These are phyloP conservation scores for Teratosphaeria pseudoeucalypti DNA, from an alignment of 2,329 filamentous ascomycete species.

Conservation along the genomic window DNA sequence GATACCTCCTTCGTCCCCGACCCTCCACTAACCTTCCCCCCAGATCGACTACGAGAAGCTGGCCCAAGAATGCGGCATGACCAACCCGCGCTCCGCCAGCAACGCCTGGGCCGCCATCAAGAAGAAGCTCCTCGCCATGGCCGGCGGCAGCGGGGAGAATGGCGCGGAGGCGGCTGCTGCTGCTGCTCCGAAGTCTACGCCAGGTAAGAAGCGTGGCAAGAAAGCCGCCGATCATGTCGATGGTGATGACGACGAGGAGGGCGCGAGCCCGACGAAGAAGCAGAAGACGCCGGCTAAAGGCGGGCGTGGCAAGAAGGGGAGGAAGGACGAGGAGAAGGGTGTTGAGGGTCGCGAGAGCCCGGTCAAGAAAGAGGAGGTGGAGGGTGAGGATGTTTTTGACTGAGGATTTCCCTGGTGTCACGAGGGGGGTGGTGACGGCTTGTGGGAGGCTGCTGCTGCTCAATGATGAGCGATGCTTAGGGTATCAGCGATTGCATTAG, in stretches of 20 bases:
- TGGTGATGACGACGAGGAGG: slow-evolving; percentile 9
- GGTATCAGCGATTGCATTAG: not conserved
- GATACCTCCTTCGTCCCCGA: not conserved
- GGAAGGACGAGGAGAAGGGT: not conserved
- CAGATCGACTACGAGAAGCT: slow-evolving; percentile 21
- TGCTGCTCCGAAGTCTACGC: slow-evolving; percentile 8
- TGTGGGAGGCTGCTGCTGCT: not conserved
- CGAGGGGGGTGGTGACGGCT: not conserved
- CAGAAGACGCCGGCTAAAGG: slow-evolving; percentile 5
- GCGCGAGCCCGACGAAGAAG: slow-evolving; percentile 18
- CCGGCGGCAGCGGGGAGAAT: not conserved
- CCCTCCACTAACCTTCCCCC: not conserved
- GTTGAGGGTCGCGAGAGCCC: not conserved
- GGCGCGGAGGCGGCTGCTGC: slow-evolving; percentile 4
- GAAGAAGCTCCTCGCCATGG: slow-evolving; percentile 21
- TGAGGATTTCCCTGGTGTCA: not conserved
- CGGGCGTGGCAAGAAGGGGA: not conserved
- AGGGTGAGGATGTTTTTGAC: not conserved
- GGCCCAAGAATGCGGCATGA: slow-evolving; percentile 11
- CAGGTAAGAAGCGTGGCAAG: slow-evolving; percentile 11
- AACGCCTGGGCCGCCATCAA: slow-evolving; percentile 25
- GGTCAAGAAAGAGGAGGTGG: not conserved
- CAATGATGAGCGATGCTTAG: not conserved
- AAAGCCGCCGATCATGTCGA: slow-evolving; percentile 8
- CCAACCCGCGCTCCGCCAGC: slow-evolving; percentile 17